Conservation (phyloP, 768 basidiomycete genomes). For the Boletus reticuloceps region DNA sequence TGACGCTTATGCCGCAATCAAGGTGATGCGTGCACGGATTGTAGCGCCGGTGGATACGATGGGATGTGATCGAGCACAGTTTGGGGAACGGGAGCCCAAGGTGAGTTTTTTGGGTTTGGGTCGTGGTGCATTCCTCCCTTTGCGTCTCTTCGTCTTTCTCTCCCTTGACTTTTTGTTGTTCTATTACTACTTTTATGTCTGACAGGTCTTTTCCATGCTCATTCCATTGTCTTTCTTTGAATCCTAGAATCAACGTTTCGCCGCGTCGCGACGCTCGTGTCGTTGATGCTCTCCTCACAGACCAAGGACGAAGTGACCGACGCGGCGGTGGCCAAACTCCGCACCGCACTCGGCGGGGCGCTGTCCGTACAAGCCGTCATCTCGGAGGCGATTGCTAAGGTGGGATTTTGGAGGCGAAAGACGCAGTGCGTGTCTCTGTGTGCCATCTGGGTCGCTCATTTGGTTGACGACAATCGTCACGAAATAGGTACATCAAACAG, state of each 20-base stretch:
- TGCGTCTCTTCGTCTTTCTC: too few relatives aligned
- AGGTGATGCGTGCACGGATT: slow-evolving; percentile 68
- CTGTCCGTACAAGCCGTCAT: slow-evolving; percentile 73
- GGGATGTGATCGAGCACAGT: slow-evolving; percentile 77
- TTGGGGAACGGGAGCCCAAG: slow-evolving; percentile 61
- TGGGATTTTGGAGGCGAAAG: slow-evolving; percentile 92
- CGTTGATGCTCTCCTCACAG: slow-evolving; percentile 94
- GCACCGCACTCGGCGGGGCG: slow-evolving; percentile 72
- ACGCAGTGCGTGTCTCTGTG: slow-evolving; percentile 48
- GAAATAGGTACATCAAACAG: slow-evolving; percentile 67
- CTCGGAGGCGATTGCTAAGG: slow-evolving; percentile 76
- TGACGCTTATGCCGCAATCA: slow-evolving; percentile 69
- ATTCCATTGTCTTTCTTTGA: too few relatives aligned
- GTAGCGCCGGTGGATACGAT: slow-evolving; percentile 90
- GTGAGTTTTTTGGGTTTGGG: slow-evolving; percentile 32
- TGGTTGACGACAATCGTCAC: too few relatives aligned
- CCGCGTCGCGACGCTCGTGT: slow-evolving; percentile 85
- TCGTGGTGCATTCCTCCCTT: too few relatives aligned
- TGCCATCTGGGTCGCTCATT: too few relatives aligned
- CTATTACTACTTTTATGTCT: too few relatives aligned
- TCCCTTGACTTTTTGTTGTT: too few relatives aligned
- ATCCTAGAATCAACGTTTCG: slow-evolving; percentile 64
- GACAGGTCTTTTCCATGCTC: too few relatives aligned
- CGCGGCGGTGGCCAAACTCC: slow-evolving; percentile 72
- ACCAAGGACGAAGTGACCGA: slow-evolving; percentile 91